Percentiles rank a stretch among this genome's conserved stretches.
phyloP scores from a whole-genome alignment of 2,329 filamentous ascomycete genomes.

The Ceratocystis albifundus region DNA sequence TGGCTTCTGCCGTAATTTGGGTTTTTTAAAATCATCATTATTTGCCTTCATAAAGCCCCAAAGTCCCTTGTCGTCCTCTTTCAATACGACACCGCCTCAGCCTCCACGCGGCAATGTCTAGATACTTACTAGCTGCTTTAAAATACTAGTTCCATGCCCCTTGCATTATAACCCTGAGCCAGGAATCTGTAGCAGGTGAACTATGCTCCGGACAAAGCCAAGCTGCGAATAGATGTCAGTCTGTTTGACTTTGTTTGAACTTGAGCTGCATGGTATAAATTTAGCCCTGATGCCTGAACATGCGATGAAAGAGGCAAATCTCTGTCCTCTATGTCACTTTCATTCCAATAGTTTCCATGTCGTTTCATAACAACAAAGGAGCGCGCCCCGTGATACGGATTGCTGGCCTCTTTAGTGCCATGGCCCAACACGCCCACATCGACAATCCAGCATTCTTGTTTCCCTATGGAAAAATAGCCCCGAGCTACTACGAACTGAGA shows the following conservation, averaged over 20 bases:
- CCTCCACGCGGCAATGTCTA: not conserved
- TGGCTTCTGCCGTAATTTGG: not conserved
- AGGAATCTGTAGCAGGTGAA: not conserved
- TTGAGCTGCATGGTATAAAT: not conserved
- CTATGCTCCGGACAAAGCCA: not conserved
- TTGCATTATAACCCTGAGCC: slow-evolving; percentile 2
- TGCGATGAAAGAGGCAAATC: slow-evolving; percentile 8
- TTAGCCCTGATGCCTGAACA: not conserved
- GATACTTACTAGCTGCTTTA: not conserved
- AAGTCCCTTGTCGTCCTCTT: not conserved
- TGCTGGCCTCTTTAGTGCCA: no score
- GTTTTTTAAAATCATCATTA: not conserved
- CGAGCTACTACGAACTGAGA: not conserved
- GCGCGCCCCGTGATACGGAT: not conserved
- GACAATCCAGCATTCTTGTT: not conserved
- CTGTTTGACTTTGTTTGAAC: slow-evolving; percentile 2
- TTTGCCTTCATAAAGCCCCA: not conserved
- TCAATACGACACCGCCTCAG: not conserved
- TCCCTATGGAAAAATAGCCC: not conserved
- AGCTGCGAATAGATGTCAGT: not conserved
- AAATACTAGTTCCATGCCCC: not conserved
- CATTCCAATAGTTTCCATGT: not conserved
- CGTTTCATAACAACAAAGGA: not conserved
- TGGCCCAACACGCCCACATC: no score
- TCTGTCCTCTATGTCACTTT: not conserved